phyloP scores from a whole-genome alignment of 1,284 basidiomycete genomes.

The Coniferiporia weirii region DNA sequence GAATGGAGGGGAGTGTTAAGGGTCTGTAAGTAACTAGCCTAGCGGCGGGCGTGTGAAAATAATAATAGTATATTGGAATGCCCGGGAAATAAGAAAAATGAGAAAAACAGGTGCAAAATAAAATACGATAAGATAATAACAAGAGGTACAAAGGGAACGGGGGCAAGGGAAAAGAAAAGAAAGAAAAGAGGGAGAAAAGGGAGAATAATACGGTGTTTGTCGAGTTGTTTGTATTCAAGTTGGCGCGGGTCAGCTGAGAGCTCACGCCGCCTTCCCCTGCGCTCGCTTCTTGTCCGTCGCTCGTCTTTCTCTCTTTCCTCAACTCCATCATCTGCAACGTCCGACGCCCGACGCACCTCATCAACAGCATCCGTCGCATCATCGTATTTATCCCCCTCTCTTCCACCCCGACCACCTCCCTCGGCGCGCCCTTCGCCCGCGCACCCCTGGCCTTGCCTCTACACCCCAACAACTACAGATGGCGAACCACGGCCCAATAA shows the following conservation, averaged over 20 bases:
- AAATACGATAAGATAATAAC: no score
- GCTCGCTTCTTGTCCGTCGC: conserved; percentile 1
- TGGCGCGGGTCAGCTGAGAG: background rate
- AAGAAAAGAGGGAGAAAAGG: conserved; percentile 24
- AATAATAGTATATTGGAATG: no score
- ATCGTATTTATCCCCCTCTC: background rate
- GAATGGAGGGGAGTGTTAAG: conserved; percentile 14
- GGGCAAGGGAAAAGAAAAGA: conserved; percentile 18
- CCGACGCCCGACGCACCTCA: conserved; percentile 15
- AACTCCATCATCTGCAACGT: conserved; percentile 24
- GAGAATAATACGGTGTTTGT: background rate
- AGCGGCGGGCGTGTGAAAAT: no score
- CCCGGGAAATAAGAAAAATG: no score
- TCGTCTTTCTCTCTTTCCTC: conserved; percentile 15
- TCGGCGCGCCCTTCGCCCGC: conserved; percentile 5
- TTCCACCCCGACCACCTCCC: background rate
- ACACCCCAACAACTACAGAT: conserved; percentile 33
- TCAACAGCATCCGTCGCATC: background rate
- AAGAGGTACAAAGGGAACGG: conserved; percentile 10
- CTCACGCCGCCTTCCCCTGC: background rate
- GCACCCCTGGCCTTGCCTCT: background rate
- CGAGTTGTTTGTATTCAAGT: background rate
- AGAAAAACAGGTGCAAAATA: no score
- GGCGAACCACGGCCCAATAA: conserved; percentile 79
- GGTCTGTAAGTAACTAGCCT: background rate